Percentiles rank a stretch among this genome's conserved stretches.
Evolutionary conservation across 805 yeast species (phyloP).

Genomic region (Nakazawaea pomicola): DNA sequence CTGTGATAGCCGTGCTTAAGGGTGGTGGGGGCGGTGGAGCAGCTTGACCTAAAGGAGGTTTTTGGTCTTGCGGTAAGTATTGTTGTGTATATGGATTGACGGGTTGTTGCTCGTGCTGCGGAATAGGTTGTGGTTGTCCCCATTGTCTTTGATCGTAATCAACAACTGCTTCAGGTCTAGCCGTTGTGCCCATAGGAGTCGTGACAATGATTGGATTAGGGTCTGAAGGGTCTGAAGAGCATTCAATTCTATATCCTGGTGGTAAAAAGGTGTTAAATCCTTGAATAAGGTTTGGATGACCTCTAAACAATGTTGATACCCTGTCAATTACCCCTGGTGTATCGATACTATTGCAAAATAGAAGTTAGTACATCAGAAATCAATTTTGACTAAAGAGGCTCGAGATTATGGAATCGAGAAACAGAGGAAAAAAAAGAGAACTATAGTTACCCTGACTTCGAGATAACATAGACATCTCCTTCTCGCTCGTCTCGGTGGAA

Average conservation of each 20-base stretch:
- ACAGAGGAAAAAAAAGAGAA: slow-evolving; percentile 1
- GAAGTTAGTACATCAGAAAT: slow-evolving; percentile 8
- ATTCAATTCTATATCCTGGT: slow-evolving; percentile 91
- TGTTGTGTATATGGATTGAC: slow-evolving; percentile 10
- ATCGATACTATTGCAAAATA: slow-evolving; percentile 50
- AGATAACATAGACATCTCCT: slow-evolving; percentile 10
- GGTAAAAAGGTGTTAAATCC: slow-evolving; percentile 98
- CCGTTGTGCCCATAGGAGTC: slow-evolving; percentile 89
- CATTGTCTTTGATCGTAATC: slow-evolving; percentile 17
- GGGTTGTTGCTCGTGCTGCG: slow-evolving; percentile 24
- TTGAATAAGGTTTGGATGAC: slow-evolving; percentile 90
- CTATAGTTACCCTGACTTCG: slow-evolving; percentile 3
- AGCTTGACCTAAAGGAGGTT: slow-evolving; percentile 9
- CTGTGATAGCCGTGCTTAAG: slow-evolving; percentile 19
- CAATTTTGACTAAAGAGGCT: no score
- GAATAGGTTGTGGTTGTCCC: slow-evolving; percentile 17
- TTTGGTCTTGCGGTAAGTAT: slow-evolving; percentile 7
- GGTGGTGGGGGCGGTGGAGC: slow-evolving; percentile 12
- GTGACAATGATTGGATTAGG: slow-evolving; percentile 91
- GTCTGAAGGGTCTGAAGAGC: slow-evolving; percentile 83
- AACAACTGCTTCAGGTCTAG: slow-evolving; percentile 51
- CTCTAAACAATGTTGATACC: slow-evolving; percentile 84
- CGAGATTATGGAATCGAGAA: no score
- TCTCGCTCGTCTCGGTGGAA: no score
- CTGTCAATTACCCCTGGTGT: slow-evolving; percentile 98